Base-by-base conservation (phyloP, 2,329 filamentous ascomycete species). In the Alternaria novae-zelandiae region DNA sequence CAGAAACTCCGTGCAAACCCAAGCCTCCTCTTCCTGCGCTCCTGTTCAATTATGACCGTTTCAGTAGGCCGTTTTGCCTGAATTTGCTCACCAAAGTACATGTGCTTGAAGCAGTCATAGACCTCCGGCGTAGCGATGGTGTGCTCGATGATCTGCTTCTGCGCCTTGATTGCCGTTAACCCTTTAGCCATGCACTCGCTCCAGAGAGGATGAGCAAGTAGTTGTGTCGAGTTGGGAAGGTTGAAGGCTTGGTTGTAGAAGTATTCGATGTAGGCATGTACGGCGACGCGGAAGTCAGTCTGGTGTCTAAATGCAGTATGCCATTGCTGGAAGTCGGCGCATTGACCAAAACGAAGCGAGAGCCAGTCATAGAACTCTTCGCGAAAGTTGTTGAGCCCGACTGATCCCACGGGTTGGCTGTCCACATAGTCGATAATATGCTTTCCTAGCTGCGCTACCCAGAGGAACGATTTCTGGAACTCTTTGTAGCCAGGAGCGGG, bases 81-180 rank as follows among this genome's bases (percentile, higher is more conserved):
- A 6, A 93, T 80, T 3, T 85, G 79, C 3, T 82, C 74, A 1
- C 83, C 86, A 69, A 90, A 91, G 5, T 85, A 85, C 75, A 93
- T 85, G 20, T 89, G 80, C 4, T 83, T 81, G 66, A 96, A 96
- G 58, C 87, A 87, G 4, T 86, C 73, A 63, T 88, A 85, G 0
- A 91, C 86, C 59, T 90, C 92, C 0, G 89, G 87, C 0, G 93
- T 95, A 0, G 94, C 90, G 0, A 92, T 79, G 0, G 92, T 95
- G 4, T 77, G 65, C 44, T 70, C 53, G 12, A 61, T 45, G 32
- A 70, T 25, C 44, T 45, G 59, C 43, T 67, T 74, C 63, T 68
- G 69, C 21, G 72, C 58, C 15, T 66, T 55, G 2, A 74, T 57
- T 30, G 46, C 57, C 1, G 50, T 46, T 8, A 64, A 23, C 0